Conservation (phyloP, 345 rosid genomes). For the Citrus sp. region DNA sequence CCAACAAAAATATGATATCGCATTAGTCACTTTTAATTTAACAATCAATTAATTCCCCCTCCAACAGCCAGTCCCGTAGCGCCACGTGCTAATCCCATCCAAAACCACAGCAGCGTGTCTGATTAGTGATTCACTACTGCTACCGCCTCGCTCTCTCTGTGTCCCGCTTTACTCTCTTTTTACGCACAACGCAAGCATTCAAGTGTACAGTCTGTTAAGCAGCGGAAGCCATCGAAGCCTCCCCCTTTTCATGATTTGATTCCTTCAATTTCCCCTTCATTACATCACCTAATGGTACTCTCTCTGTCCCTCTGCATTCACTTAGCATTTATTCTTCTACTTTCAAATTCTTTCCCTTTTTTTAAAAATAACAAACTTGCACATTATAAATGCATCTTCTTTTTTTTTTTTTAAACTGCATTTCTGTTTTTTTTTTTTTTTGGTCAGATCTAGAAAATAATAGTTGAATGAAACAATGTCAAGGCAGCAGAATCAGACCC, state of each 20-base stretch:
- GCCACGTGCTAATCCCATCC: background rate
- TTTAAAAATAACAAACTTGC: background rate
- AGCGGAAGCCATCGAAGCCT: conserved; percentile 7
- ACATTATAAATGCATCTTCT: background rate
- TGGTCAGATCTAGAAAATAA: conserved; percentile 22
- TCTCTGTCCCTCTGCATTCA: background rate
- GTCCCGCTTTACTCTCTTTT: too few relatives aligned
- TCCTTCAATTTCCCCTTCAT: background rate
- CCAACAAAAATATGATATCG: too few relatives aligned
- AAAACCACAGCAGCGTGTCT: background rate
- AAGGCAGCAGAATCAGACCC: conserved; percentile 51
- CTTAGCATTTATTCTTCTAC: background rate
- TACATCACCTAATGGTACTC: background rate
- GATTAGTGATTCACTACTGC: background rate
- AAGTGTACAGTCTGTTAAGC: background rate
- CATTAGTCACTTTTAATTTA: too few relatives aligned
- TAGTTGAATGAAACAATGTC: conserved; percentile 40
- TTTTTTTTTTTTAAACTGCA: background rate
- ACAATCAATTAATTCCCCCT: background rate
- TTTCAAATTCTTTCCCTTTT: too few relatives aligned
- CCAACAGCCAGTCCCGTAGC: background rate
- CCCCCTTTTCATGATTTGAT: background rate
- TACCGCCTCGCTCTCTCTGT: too few relatives aligned
- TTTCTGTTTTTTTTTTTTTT: background rate
- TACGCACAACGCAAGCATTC: too few relatives aligned